Evolutionary conservation across 306 rosid genomes (phyloP).

Genomic region (Trifolium repens): DNA sequence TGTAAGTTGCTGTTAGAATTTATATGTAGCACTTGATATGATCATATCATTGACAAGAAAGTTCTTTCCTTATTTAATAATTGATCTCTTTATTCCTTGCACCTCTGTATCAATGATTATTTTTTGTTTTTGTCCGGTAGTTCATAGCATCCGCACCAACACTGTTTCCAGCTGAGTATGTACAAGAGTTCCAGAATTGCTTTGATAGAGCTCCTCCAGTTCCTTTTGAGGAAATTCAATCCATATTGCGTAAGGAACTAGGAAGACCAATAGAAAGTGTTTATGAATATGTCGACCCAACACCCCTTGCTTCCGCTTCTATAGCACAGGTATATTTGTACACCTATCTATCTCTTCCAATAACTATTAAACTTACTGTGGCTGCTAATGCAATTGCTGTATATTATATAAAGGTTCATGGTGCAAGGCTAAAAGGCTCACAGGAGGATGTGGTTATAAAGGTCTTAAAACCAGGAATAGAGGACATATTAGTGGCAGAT

Average conservation of each 20-base stretch:
- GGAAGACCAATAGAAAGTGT: slow-evolving; percentile 86
- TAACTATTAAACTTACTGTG: background rate
- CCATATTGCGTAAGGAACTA: slow-evolving; percentile 71
- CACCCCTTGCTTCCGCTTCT: slow-evolving; percentile 93
- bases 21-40: slow-evolving; percentile 35
- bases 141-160: slow-evolving; percentile 96
- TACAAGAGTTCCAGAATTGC: slow-evolving; percentile 94
- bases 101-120: slow-evolving; percentile 37
- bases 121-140: slow-evolving; percentile 56
- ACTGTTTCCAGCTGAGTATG: slow-evolving; percentile 88
- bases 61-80: slow-evolving; percentile 29
- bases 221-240: slow-evolving; percentile 77
- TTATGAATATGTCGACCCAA: slow-evolving; percentile 82
- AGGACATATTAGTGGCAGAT: slow-evolving; percentile 91
- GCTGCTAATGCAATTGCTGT: slow-evolving; percentile 38
- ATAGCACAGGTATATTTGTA: slow-evolving; percentile 75
- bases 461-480: slow-evolving; percentile 96
- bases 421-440: slow-evolving; percentile 88
- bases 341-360: slow-evolving; percentile 32
- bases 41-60: background rate
- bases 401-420: slow-evolving; percentile 72
- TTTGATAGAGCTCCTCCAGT: slow-evolving; percentile 91
- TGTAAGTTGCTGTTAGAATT: slow-evolving; percentile 1
- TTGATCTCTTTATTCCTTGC: slow-evolving; percentile 18
- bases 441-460: slow-evolving; percentile 93